Evolutionary conservation across 768 basidiomycete species (phyloP).

Genomic region (Hysterangium stoloniferum): DNA sequence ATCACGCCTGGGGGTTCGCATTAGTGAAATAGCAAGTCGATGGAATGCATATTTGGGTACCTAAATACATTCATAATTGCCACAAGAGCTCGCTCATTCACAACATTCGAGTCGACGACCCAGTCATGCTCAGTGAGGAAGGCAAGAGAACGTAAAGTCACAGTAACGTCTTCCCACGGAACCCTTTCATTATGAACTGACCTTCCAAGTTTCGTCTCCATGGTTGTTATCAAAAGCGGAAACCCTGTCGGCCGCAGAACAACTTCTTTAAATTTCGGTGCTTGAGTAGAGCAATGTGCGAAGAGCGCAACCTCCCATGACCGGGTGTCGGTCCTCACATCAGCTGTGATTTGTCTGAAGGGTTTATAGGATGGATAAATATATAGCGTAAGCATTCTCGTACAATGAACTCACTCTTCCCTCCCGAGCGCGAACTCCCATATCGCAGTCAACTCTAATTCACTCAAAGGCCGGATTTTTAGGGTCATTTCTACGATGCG

Average conservation of each 20-base stretch:
- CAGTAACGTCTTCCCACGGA: constrained; percentile 1
- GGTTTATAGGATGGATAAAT: not conserved
- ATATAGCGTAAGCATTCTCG: not conserved
- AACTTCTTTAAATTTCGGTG: not conserved
- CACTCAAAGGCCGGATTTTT: not conserved
- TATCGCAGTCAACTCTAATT: not conserved
- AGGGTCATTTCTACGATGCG: constrained; percentile 6
- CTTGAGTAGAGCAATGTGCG: constrained; percentile 1
- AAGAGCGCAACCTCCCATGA: constrained; percentile 9
- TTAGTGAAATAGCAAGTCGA: not conserved
- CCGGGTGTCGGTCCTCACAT: not conserved
- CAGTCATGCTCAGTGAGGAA: constrained; percentile 1
- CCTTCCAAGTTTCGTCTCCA: not conserved
- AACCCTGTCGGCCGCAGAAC: not conserved
- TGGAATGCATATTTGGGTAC: not conserved
- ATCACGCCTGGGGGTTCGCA: not conserved
- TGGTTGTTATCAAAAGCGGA: not conserved
- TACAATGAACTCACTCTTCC: not conserved
- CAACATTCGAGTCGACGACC: not conserved
- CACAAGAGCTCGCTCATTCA: not conserved
- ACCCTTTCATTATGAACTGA: not conserved
- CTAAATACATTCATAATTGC: constrained; percentile 3
- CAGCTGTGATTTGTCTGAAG: not conserved
- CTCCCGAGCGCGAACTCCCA: not conserved
- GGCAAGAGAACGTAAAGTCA: constrained; percentile 2